Evolutionary conservation across 495 filamentous ascomycete species (phyloP).

Genomic region (Venustampulla echinocandica): DNA sequence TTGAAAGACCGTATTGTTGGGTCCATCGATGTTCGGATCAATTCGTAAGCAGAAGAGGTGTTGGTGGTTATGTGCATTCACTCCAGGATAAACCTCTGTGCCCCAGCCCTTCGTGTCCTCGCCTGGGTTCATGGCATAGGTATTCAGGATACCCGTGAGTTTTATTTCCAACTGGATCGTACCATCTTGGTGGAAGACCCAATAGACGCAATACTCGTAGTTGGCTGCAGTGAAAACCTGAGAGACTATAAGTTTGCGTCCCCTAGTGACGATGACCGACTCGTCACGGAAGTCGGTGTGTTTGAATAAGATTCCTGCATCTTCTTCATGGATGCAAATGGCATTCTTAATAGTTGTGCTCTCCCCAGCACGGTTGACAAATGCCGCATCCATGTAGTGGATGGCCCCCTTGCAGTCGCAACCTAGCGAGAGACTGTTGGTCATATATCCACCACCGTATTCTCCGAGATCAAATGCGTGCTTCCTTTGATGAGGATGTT

Average conservation of each 20-base stretch:
- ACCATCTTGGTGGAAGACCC: slow-evolving; percentile 91
- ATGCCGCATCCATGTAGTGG: slow-evolving; percentile 73
- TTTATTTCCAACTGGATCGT: slow-evolving; percentile 93
- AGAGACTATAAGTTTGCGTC: slow-evolving; percentile 78
- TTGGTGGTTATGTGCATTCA: slow-evolving; percentile 79
- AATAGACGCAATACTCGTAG: slow-evolving; percentile 94
- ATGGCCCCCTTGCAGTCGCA: slow-evolving; percentile 96
- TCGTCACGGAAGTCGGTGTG: slow-evolving; percentile 94
- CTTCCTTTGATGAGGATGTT: slow-evolving; percentile 86
- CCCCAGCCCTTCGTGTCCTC: slow-evolving; percentile 88
- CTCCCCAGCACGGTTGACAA: slow-evolving; percentile 72
- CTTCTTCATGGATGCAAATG: slow-evolving; percentile 96
- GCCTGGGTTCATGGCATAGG: slow-evolving; percentile 73
- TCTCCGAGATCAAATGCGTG: slow-evolving; percentile 93
- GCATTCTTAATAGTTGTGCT: slow-evolving; percentile 83
- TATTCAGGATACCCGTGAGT: slow-evolving; percentile 91
- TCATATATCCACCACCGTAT: slow-evolving; percentile 94
- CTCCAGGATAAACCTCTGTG: slow-evolving; percentile 85
- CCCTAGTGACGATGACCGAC: slow-evolving; percentile 76
- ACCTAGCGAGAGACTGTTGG: slow-evolving; percentile 78
- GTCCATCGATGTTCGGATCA: slow-evolving; percentile 84
- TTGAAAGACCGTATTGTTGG: slow-evolving; percentile 77
- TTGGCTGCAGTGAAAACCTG: slow-evolving; percentile 96
- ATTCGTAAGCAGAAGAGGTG: slow-evolving; percentile 91
- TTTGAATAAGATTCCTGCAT: slow-evolving; percentile 89